phyloP scores from a whole-genome alignment of 2,329 filamentous ascomycete genomes.

The Hypocreales sp. region DNA sequence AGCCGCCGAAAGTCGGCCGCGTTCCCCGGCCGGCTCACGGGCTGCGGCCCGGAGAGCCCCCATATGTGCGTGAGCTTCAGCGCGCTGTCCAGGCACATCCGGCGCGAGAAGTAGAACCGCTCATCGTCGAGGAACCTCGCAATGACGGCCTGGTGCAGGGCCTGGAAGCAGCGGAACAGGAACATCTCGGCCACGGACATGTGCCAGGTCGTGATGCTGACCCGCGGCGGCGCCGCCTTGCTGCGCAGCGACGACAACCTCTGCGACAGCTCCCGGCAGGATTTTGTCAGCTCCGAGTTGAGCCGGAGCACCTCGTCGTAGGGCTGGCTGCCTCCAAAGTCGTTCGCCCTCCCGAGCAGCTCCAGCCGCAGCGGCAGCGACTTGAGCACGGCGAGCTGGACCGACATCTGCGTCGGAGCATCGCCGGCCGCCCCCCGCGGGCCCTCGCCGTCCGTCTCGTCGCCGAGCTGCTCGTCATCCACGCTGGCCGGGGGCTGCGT shows the following conservation, averaged over 20 bases:
- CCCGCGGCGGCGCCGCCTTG: constrained; percentile 7
- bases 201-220: constrained; percentile 21
- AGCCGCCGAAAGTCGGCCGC: constrained; percentile 15
- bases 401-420: constrained; percentile 27
- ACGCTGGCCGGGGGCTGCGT: constrained; percentile 32
- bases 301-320: constrained; percentile 32
- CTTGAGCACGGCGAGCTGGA: constrained; percentile 28
- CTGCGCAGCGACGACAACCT: constrained; percentile 18
- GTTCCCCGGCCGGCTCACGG: constrained; percentile 4
- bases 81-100: constrained; percentile 28
- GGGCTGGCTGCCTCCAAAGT: constrained; percentile 23
- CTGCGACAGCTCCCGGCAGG: constrained; percentile 17
- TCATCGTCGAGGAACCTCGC: constrained; percentile 26
- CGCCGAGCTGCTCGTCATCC: constrained; percentile 33
- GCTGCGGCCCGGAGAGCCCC: constrained; percentile 9
- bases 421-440: constrained; percentile 3
- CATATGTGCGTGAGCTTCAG: constrained; percentile 19
- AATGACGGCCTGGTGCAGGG: constrained; percentile 37
- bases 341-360: constrained; percentile 29
- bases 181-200: constrained; percentile 24
- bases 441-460: constrained; percentile 14
- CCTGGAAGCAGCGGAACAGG: constrained; percentile 31
- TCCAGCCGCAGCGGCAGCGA: constrained; percentile 27
- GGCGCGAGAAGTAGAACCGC: constrained; percentile 36
- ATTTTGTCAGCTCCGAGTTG: constrained; percentile 26